phyloP scores from a whole-genome alignment of 192 early-diverging fungal genomes.

The Rhizophagus clarus region DNA sequence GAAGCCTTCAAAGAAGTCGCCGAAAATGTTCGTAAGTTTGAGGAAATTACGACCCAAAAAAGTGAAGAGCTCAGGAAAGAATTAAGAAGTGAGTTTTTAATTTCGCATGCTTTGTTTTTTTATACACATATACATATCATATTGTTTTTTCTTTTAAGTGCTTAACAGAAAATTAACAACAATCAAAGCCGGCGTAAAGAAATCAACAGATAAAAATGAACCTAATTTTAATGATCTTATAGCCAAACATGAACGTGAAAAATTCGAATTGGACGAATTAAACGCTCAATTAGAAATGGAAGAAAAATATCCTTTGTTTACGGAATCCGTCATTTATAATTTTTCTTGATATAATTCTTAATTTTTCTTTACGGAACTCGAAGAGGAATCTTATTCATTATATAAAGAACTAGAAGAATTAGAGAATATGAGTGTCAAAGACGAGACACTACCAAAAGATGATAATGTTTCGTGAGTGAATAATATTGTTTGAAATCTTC shows the following conservation, averaged over 20 bases:
- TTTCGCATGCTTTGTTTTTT: neutral
- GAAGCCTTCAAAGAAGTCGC: neutral
- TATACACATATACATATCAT: neutral
- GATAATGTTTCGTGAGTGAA: neutral
- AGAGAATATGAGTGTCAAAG: neutral
- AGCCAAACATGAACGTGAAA: neutral
- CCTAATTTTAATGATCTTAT: slow-evolving; percentile 1
- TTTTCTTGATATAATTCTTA: neutral
- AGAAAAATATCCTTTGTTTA: slow-evolving; percentile 3
- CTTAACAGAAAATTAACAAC: neutral
- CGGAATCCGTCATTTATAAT: no score
- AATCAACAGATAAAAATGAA: neutral
- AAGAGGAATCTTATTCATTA: neutral
- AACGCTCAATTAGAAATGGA: neutral
- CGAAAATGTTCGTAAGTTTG: neutral
- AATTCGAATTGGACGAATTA: neutral
- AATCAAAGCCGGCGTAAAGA: neutral
- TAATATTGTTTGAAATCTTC: neutral
- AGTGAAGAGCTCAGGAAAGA: neutral
- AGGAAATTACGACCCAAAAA: neutral
- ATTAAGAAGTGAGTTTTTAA: neutral
- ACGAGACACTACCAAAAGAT: neutral
- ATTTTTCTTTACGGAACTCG: neutral
- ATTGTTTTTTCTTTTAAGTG: neutral
- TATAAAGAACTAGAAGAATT: slow-evolving; percentile 1